Base-by-base conservation (phyloP, 2,329 filamentous ascomycete genomes). In the Aspergillus sp. region DNA sequence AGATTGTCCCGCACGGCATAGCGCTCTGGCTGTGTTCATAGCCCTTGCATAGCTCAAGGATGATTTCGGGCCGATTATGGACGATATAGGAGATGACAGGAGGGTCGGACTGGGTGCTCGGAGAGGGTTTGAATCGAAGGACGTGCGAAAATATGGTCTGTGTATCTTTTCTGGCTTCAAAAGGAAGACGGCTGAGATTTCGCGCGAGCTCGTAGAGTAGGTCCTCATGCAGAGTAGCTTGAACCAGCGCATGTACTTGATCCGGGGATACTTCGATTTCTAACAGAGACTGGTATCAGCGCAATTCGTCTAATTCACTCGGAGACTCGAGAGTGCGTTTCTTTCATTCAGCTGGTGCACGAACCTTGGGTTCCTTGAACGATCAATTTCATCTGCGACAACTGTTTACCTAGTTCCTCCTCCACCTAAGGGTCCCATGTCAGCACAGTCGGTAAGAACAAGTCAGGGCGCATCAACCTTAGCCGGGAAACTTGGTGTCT, bases 111-210 rank as follows among this genome's bases (percentile, higher is more conserved):
- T 86, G 84, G 2, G 82, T 83, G 41, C 82, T 83, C 40, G 75
- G 74, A 10, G 84, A 79, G 5, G 88, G 88, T 58, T 89, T 89
- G 78, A 94, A 97, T 60, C 92, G 89, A 70, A 97, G 91, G 61
- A 95, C 88, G 71, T 93, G 94, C 38, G 91, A 96, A 76, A 97
- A 94, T 69, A 97, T 94, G 58, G 94, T 89, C 71, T 97, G 93
- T 11, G 90, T 89, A 68, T 97, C 93, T 78, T 97, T 97, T 66
- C 93, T 87, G 34, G 92, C 90, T 77, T 99, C 94, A 77, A 99
- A 99, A 0, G 93, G 91, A 4, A 99, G 82, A 47, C 87, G 84
- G 73, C 90, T 86, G 43, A 99, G 88, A 67, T 88, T 88, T 55
- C 87, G 81, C 17, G 93, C 91, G 53, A 99, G 86, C 47, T 89